Evolutionary conservation across 169 alveolate genomes (phyloP), one percentile per base, ranked within the genome.

Genomic region (Plasmodium adleri): DNA sequence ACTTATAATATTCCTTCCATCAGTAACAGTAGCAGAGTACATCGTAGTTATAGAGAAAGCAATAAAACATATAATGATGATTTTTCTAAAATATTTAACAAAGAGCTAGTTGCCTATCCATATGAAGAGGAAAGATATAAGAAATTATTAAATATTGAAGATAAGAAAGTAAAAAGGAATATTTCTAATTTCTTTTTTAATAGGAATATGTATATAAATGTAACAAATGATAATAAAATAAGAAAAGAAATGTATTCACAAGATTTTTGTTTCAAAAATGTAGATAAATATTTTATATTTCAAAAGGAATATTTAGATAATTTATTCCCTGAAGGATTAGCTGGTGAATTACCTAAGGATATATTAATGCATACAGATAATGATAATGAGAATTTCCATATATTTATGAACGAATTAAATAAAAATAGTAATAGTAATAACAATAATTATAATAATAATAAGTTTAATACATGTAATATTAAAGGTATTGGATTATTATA

Each of bases 331-430:
- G 91, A 83, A 52, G 91, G 91, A 8, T 32, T 83, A 58, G 85
- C 86, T 1, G 91, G 91, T 26, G 91, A 83, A 26, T 13, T 83
- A 20, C 91, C 83, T 28, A 83, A 83, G 54, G 91, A 83, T 28
- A 83, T 83, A 8, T 43, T 83, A 28, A 70, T 83, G 85, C 86
- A 83, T 50, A 39, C 47, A 39, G 49, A 28, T 32, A 52, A 43
- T 8, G 74, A 83, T 54, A 2, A 66, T 70, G 91, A 63, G 20
- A 83, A 83, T 28, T 73, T 56, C 1, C 74, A 63, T 17, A 3
- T 83, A 28, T 83, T 83, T 32, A 13, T 83, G 12, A 58, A 63
- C 9, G 85, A 83, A 71, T 22, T 59, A 47, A 73, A 68, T 6
- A 68, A 68, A 62, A 26, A 78, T 3, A 32, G 59, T 43, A 24